Percentiles rank a stretch among this genome's conserved stretches.
Conservation (phyloP, 306 rosid genomes). For the Rubus parviflorus region DNA sequence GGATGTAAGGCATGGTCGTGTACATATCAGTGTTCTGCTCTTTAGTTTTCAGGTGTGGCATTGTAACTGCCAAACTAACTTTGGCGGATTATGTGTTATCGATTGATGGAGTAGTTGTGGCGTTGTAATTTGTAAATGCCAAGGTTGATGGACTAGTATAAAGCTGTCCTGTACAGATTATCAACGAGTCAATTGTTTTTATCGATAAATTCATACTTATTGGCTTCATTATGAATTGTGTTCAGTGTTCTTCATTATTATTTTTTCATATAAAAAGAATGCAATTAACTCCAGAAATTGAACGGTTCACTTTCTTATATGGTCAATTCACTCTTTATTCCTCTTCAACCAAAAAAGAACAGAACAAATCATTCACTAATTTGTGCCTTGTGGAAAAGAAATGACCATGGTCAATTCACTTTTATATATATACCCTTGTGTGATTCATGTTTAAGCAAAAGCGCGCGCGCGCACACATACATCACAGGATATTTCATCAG, state of each 20-base stretch:
- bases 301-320: no score
- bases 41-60: neutral
- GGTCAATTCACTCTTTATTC: no score
- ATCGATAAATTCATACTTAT: neutral
- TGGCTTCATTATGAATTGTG: neutral
- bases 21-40: neutral
- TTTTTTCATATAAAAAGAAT: no score
- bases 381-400: no score
- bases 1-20: neutral
- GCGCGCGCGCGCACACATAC: no score
- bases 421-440: no score
- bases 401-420: no score
- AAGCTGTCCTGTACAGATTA: neutral
- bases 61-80: neutral
- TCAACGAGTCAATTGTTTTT: neutral
- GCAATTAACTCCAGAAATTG: no score
- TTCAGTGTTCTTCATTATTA: neutral
- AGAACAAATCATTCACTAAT: no score
- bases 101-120: neutral
- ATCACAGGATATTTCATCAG: neutral
- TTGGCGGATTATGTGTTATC: neutral
- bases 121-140: no score
- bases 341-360: no score
- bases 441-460: no score
- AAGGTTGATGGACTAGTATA: neutral